Percentiles rank a stretch among this genome's conserved stretches.
Conservation (phyloP, 2,329 filamentous ascomycete species). For the Akanthomyces dipterigenus region DNA sequence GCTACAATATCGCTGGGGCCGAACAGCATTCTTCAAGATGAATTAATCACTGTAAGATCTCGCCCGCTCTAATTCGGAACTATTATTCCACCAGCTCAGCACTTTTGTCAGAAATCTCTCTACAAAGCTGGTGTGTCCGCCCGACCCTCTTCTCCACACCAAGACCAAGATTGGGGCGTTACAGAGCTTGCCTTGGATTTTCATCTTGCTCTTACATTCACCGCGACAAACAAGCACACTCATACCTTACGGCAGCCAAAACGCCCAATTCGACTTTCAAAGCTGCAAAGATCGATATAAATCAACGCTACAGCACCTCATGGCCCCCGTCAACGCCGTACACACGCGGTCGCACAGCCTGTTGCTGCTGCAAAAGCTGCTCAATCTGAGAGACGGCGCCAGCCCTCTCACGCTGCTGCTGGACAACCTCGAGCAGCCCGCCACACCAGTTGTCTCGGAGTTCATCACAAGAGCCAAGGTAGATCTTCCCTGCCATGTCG, state of each 20-base stretch:
- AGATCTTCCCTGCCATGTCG: conserved; percentile 13
- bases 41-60: too few species aligned
- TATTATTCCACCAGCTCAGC: too few species aligned
- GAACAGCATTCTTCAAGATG: too few species aligned
- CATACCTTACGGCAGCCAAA: background rate
- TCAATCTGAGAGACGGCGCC: conserved; percentile 69
- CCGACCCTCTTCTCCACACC: conserved; percentile 3
- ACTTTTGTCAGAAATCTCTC: background rate
- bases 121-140: background rate
- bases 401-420: conserved; percentile 83
- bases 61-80: too few species aligned
- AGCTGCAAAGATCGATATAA: too few species aligned
- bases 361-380: conserved; percentile 72
- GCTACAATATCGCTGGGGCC: too few species aligned
- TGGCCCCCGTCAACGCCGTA: conserved; percentile 50
- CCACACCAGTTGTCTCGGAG: conserved; percentile 61
- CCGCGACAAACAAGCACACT: background rate
- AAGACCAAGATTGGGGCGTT: background rate
- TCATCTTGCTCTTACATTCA: background rate
- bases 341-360: conserved; percentile 80
- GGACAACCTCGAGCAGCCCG: conserved; percentile 79
- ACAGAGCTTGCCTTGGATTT: background rate
- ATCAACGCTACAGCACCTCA: conserved; percentile 20
- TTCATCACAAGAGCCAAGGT: conserved; percentile 72
- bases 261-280: too few species aligned